phyloP scores from a whole-genome alignment of 2,329 filamentous ascomycete species.

The Aciculosporium take region DNA sequence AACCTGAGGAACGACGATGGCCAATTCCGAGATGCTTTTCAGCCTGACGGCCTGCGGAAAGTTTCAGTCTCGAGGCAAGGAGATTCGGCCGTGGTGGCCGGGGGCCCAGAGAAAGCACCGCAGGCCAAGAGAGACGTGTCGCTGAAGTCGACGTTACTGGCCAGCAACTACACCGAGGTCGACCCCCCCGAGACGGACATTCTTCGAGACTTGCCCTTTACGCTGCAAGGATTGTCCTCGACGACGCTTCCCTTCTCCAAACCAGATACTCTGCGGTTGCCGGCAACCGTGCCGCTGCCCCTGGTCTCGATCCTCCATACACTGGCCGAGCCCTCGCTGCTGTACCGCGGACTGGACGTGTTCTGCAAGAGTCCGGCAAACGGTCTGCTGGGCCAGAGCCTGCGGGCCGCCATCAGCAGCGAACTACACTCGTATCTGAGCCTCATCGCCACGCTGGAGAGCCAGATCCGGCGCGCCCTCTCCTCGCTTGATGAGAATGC shows the following conservation, averaged over 20 bases:
- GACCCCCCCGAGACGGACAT: constrained; percentile 52
- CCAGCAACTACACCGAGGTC: constrained; percentile 40
- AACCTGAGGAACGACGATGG: constrained; percentile 31
- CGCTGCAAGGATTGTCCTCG: constrained; percentile 81
- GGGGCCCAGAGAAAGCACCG: constrained; percentile 16
- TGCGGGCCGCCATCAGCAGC: constrained; percentile 70
- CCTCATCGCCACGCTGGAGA: constrained; percentile 81
- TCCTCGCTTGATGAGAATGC: constrained; percentile 55
- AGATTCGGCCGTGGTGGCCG: constrained; percentile 10
- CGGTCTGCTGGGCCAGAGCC: constrained; percentile 80
- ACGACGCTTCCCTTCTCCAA: constrained; percentile 65
- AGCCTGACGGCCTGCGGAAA: constrained; percentile 35
- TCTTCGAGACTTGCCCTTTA: constrained; percentile 76
- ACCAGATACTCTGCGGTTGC: constrained; percentile 57
- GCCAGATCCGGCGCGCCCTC: constrained; percentile 74
- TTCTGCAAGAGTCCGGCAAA: constrained; percentile 73
- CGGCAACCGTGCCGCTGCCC: constrained; percentile 65
- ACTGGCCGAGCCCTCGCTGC: constrained; percentile 81
- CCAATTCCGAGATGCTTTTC: constrained; percentile 37
- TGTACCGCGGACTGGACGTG: constrained; percentile 66
- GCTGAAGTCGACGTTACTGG: constrained; percentile 42
- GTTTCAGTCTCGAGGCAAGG: constrained; percentile 26
- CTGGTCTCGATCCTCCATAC: constrained; percentile 78
- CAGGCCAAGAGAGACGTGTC: constrained; percentile 33
- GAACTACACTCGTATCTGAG: constrained; percentile 84